Conservation (phyloP, 169 alveolate genomes). For the Cryptosporidium bovis region DNA sequence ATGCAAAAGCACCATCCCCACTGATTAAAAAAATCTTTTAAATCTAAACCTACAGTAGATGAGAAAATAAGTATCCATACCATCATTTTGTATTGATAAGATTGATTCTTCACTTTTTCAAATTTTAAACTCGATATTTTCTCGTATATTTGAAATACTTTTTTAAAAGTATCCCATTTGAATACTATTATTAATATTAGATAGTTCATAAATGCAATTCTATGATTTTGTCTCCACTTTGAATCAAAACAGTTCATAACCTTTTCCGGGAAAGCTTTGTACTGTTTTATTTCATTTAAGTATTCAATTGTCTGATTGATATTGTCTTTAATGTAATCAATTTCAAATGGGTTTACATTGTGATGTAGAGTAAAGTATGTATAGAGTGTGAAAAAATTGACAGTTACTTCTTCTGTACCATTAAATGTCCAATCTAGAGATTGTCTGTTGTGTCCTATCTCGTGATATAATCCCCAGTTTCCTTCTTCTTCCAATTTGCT, state of each 20-base stretch:
- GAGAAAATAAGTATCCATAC: slow-evolving; percentile 57
- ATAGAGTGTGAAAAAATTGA: slow-evolving; percentile 48
- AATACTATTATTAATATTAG: slow-evolving; percentile 10
- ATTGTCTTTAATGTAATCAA: slow-evolving; percentile 33
- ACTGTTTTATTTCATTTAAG: not conserved
- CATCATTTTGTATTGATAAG: slow-evolving; percentile 15
- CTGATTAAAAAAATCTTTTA: slow-evolving; percentile 20
- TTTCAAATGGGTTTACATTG: slow-evolving; percentile 18
- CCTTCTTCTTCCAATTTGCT: slow-evolving; percentile 16
- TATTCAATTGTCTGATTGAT: slow-evolving; percentile 15
- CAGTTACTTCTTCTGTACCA: slow-evolving; percentile 73
- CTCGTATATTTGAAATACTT: slow-evolving; percentile 36
- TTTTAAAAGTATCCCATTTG: slow-evolving; percentile 49
- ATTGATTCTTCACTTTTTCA: not conserved
- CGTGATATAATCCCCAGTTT: slow-evolving; percentile 69
- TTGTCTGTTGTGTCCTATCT: slow-evolving; percentile 72
- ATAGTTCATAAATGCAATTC: slow-evolving; percentile 53
- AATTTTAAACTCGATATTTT: not conserved
- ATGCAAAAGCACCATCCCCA: slow-evolving; percentile 75
- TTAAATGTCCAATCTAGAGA: slow-evolving; percentile 45
- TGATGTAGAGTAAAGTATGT: slow-evolving; percentile 45
- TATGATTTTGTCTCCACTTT: slow-evolving; percentile 46
- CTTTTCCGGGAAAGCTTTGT: not conserved
- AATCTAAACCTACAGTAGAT: slow-evolving; percentile 15
- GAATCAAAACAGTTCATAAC: not conserved